Evolutionary conservation across 2,329 filamentous ascomycete genomes (phyloP).

Genomic region (Monilinia fructicola): DNA sequence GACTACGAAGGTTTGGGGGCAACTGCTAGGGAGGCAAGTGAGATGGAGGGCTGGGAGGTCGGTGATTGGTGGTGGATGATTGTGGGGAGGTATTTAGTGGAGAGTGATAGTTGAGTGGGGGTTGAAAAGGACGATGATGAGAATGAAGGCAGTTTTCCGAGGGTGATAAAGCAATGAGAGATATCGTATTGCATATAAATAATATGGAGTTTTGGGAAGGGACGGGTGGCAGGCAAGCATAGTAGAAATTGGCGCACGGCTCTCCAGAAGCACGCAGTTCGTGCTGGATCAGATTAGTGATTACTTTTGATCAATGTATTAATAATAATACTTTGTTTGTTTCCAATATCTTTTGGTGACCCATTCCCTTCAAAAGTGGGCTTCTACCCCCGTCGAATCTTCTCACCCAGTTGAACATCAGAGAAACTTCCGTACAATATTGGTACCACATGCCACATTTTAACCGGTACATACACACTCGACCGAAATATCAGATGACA

Average conservation of each 20-base stretch:
- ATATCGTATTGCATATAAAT: not conserved
- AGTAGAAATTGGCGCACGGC: not conserved
- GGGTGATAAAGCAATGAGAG: not conserved
- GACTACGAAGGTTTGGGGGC: slow-evolving; percentile 11
- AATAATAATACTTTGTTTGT: not conserved
- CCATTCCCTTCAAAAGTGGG: too few species aligned
- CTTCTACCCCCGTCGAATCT: too few species aligned
- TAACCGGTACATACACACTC: too few species aligned
- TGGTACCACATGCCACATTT: not conserved
- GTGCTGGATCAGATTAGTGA: slow-evolving; percentile 1
- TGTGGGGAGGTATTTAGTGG: slow-evolving; percentile 42
- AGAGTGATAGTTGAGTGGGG: slow-evolving; percentile 2
- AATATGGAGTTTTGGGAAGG: not conserved
- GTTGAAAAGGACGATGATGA: not conserved
- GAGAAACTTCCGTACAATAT: too few species aligned
- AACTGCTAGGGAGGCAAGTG: slow-evolving; percentile 31
- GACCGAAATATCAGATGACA: too few species aligned
- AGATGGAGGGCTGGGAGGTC: slow-evolving; percentile 46
- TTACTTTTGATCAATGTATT: not conserved
- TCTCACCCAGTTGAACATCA: too few species aligned
- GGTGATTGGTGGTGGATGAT: slow-evolving; percentile 69
- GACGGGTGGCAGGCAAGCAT: not conserved
- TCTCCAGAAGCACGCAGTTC: slow-evolving; percentile 5
- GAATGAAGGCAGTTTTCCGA: not conserved
- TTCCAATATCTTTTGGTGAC: not conserved